Conservation (phyloP, 768 basidiomycete species). For the Dacryopinax spathularia region DNA sequence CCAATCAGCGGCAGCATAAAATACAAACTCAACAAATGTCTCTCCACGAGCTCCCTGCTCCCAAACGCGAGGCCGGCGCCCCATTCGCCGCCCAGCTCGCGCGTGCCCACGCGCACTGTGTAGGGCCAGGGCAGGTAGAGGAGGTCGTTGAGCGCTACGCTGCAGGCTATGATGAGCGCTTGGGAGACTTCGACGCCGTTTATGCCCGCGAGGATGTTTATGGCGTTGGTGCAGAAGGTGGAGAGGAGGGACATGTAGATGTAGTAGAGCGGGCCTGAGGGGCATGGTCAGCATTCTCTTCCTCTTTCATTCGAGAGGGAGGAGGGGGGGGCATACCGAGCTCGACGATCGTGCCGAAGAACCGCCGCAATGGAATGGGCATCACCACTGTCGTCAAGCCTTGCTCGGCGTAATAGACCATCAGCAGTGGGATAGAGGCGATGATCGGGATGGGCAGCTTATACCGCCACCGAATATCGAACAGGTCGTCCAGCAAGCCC, state of each 20-base stretch:
- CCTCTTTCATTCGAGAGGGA: background rate
- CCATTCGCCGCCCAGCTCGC: conserved; percentile 61
- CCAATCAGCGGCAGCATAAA: conserved; percentile 93
- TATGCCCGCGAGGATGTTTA: conserved; percentile 96
- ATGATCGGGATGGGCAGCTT: conserved; percentile 95
- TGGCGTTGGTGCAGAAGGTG: conserved; percentile 93
- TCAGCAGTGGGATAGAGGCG: conserved; percentile 82
- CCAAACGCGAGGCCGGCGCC: conserved; percentile 76
- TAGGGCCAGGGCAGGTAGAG: conserved; percentile 81
- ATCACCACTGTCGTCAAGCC: conserved; percentile 91
- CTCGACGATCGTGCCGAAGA: conserved; percentile 70
- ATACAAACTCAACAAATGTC: conserved; percentile 91
- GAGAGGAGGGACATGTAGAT: conserved; percentile 91
- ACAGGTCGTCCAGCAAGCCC: conserved; percentile 93
- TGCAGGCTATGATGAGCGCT: conserved; percentile 79
- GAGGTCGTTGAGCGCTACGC: conserved; percentile 81
- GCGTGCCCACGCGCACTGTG: conserved; percentile 22
- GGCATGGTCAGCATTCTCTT: background rate
- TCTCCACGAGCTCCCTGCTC: conserved; percentile 70
- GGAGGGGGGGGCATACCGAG: conserved; percentile 43
- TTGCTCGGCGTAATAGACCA: conserved; percentile 91
- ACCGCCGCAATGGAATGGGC: conserved; percentile 59
- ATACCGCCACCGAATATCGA: conserved; percentile 97
- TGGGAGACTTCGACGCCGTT: conserved; percentile 94
- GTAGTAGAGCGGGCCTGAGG: conserved; percentile 81